Conservation (phyloP, 345 rosid species). For the Aethionema arabicum region DNA sequence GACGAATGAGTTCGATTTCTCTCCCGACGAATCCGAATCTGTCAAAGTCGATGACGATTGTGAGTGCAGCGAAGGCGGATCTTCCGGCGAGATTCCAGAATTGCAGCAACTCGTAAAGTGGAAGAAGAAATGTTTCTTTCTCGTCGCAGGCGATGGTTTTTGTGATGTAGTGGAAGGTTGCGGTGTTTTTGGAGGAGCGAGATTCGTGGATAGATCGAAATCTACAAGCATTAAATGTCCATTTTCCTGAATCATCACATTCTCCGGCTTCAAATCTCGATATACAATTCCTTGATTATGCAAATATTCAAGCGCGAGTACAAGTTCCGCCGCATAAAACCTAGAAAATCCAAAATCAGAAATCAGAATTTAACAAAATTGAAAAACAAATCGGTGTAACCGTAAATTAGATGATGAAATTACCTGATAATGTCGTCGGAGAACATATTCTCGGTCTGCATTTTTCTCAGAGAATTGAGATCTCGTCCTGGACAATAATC, state of each 20-base stretch:
- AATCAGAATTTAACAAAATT: not conserved
- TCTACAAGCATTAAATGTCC: constrained; percentile 95
- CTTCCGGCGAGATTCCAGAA: constrained; percentile 44
- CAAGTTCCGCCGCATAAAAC: constrained; percentile 90
- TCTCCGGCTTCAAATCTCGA: constrained; percentile 89
- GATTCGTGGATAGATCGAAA: constrained; percentile 84
- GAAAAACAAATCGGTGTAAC: not conserved
- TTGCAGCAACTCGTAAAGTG: constrained; percentile 41
- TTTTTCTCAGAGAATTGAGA: constrained; percentile 52
- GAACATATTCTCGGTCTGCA: constrained; percentile 80
- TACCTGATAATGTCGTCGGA: constrained; percentile 71
- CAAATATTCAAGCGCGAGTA: constrained; percentile 71
- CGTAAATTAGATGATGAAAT: not conserved
- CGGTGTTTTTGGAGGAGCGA: constrained; percentile 42
- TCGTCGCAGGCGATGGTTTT: constrained; percentile 22
- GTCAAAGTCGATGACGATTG: constrained; percentile 28
- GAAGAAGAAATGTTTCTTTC: constrained; percentile 32
- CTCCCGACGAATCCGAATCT: constrained; percentile 18
- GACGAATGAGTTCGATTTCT: constrained; percentile 79
- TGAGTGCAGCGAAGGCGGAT: constrained; percentile 9
- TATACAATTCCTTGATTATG: constrained; percentile 71
- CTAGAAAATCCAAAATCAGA: constrained; percentile 32
- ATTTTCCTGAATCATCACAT: constrained; percentile 72
- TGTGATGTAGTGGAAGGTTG: constrained; percentile 6
- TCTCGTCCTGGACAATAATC: constrained; percentile 87